Evolutionary conservation across 495 filamentous ascomycete species (phyloP), one percentile per base, ranked within the genome.

Genomic region (Evernia prunastri): DNA sequence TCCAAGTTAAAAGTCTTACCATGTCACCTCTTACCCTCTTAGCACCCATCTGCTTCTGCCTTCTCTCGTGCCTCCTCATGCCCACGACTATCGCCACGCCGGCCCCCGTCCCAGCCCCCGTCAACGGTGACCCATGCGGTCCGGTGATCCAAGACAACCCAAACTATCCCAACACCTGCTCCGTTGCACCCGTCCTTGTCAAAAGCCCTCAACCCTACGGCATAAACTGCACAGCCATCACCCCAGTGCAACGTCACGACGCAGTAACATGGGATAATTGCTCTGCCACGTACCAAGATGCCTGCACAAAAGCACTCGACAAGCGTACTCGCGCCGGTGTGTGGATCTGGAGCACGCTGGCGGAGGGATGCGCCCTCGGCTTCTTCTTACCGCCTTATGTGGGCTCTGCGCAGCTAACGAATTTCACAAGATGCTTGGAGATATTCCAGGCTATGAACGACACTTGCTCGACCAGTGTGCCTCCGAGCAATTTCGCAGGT

Each of bases 81-180:
- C 35, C 37, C 33, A 40, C 56, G 35, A 58, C 56, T 18, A 40
- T 39, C 33, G 37, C 56, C 56, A 36, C 56, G 33, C 33, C 56
- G n/a, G 56, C 56, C 18, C 56, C 56, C 31, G 20, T 35, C 11
- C 31, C 54, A 57, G 54, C 54, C 31, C 45, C 25, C 12, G 25
- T 18, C 56, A 58, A 58, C 56, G 56, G 56, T 58, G 56, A 58
- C 33, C 56, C 56, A 58, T 58, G 56, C 25, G 56, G 56, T 23
- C 56, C 56, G 10, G 1, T 2, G 37, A 6, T 23, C 20, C 56
- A 58, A 58, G 56, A 58, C 10, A 35, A 35, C 4, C 56, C 56
- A 2, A 58, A 58, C 25, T 37, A 36, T 37, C 33, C 56, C 9
- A 13, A 58, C 37, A 58, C 56, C 18, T 58, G 56, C 56, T 23